These are phyloP conservation scores for Lecanicillium sp. DNA, from an alignment of 2,329 filamentous ascomycete genomes.

Conservation along the genomic window DNA sequence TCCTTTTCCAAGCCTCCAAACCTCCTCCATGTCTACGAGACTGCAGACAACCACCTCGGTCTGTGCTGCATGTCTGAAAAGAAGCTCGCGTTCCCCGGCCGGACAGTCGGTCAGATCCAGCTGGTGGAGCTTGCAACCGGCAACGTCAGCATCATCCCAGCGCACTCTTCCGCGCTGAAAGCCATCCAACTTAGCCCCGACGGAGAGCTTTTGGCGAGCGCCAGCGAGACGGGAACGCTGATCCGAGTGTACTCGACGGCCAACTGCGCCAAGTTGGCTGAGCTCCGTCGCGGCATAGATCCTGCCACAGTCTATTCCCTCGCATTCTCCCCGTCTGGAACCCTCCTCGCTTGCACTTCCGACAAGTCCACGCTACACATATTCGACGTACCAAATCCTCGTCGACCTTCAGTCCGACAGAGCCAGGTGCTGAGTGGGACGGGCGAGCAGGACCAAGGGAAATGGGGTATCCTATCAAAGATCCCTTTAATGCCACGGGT, in stretches of 20 bases:
- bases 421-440: slow-evolving; percentile 21
- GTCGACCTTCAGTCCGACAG: slow-evolving; percentile 27
- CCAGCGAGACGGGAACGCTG: slow-evolving; percentile 84
- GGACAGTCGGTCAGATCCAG: slow-evolving; percentile 81
- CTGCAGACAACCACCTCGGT: slow-evolving; percentile 74
- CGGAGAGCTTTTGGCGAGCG: slow-evolving; percentile 76
- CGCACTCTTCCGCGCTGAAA: slow-evolving; percentile 71
- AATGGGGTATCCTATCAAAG: slow-evolving; percentile 80
- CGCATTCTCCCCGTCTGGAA: slow-evolving; percentile 75
- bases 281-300: slow-evolving; percentile 84
- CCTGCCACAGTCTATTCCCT: slow-evolving; percentile 81
- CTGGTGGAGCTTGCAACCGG: slow-evolving; percentile 69
- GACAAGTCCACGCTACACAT: slow-evolving; percentile 95
- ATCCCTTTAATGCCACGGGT: slow-evolving; percentile 78
- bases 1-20: slow-evolving; percentile 66
- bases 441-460: slow-evolving; percentile 48
- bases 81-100: slow-evolving; percentile 77
- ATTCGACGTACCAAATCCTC: slow-evolving; percentile 69
- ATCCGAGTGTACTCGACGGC: slow-evolving; percentile 77
- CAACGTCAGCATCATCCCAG: slow-evolving; percentile 89
- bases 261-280: slow-evolving; percentile 72
- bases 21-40: slow-evolving; percentile 71
- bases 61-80: slow-evolving; percentile 70
- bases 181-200: slow-evolving; percentile 75
- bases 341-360: slow-evolving; percentile 80